Evolutionary conservation across 2,329 filamentous ascomycete species (phyloP), one percentile per base, ranked within the genome.

Genomic region (Epichloe baconii): DNA sequence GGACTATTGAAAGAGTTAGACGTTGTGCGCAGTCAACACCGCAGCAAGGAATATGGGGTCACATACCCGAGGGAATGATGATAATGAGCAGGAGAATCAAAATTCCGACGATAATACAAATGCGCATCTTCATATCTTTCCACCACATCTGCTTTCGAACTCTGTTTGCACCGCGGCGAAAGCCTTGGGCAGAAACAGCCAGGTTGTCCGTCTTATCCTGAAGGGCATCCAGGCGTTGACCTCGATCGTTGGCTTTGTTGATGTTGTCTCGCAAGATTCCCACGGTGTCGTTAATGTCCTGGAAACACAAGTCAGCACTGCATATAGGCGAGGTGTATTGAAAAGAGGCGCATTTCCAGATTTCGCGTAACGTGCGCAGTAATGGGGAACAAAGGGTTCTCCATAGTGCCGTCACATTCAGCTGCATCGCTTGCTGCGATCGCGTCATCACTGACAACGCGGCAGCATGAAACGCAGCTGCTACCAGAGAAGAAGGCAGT

Each of bases 41-140:
- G 34, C 15, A 19, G 6, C 15, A 4, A 12, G 1, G 21, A 3
- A 14, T 11, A 2, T 10, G 14, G n/a, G 31, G 17, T 11, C 11
- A 57, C 66, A 36, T 81, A 95, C 91, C 88, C 60, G 85, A 78
- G 58, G 93, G 93, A 61, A 97, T 83, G 65, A 98, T 93, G 68
- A 98, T 97, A 69, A 98, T 80, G 61, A 95, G 74, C 59, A 98
- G 79, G 61, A 98, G 77, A 60, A 97, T 79, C 68, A 97, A 85
- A 70, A 98, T 86, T 64, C 90, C 93, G 53, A 83, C 77, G 66
- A 95, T 86, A 61, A 98, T 76, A 73, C 91, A 97, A 77, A 96
- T 93, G 70, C 93, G 84, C 93, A 98, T 98, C 82, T 97, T 97
- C 88, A 96, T 95, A 66, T 97, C 91, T 80, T 97, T 97, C 91